Conservation (phyloP, 2,329 filamentous ascomycete species). For the Botrytis paeoniae region DNA sequence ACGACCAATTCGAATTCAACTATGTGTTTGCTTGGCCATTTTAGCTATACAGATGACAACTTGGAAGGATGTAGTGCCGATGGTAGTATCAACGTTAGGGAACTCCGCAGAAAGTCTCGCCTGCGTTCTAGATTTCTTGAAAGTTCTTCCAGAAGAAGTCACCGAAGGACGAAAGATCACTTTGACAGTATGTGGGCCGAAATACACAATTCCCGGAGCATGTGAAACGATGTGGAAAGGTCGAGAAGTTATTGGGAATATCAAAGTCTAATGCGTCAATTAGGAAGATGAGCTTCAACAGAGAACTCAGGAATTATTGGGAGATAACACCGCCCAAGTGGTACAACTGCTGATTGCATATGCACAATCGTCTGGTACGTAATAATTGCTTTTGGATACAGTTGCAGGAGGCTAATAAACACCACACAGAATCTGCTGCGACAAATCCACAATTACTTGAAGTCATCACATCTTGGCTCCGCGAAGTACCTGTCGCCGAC, state of each 20-base stretch:
- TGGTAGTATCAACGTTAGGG: slow-evolving; percentile 75
- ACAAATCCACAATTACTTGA: slow-evolving; percentile 89
- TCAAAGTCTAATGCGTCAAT: slow-evolving; percentile 48
- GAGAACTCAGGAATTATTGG: slow-evolving; percentile 84
- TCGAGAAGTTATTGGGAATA: slow-evolving; percentile 38
- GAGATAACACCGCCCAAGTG: slow-evolving; percentile 86
- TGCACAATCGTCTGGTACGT: slow-evolving; percentile 82
- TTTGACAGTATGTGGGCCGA: slow-evolving; percentile 88
- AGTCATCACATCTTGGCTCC: slow-evolving; percentile 94
- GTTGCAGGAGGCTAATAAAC: slow-evolving; percentile 29
- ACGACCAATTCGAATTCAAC: slow-evolving; percentile 81
- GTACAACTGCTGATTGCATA: slow-evolving; percentile 86
- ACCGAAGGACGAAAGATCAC: slow-evolving; percentile 99
- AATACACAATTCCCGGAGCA: slow-evolving; percentile 46
- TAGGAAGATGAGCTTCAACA: slow-evolving; percentile 92
- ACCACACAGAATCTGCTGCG: slow-evolving; percentile 62
- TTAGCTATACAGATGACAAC: slow-evolving; percentile 93
- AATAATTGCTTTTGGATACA: slow-evolving; percentile 3
- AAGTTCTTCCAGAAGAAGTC: slow-evolving; percentile 96
- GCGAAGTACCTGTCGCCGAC: slow-evolving; percentile 81
- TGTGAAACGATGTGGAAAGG: slow-evolving; percentile 38
- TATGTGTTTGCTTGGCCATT: slow-evolving; percentile 92
- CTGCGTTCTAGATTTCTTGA: slow-evolving; percentile 91
- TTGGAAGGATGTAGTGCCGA: slow-evolving; percentile 89
- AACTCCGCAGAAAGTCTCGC: slow-evolving; percentile 74